phyloP scores from a whole-genome alignment of 2,329 filamentous ascomycete genomes.

The Ceratocystis colombiana region DNA sequence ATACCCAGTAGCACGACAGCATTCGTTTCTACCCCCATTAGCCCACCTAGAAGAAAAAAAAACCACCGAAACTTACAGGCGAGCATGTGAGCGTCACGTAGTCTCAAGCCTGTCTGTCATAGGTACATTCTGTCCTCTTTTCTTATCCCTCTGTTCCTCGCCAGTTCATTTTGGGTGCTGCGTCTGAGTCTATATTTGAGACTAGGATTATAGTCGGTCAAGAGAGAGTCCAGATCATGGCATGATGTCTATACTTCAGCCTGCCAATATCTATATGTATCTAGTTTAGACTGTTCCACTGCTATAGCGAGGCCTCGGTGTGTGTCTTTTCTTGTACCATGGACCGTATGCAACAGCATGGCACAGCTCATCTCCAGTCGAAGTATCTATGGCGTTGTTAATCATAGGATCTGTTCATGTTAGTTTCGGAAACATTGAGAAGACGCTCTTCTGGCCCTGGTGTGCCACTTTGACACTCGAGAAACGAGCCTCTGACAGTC shows the following conservation, averaged over 20 bases:
- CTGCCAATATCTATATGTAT: neutral
- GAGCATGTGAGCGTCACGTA: neutral
- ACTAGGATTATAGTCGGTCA: neutral
- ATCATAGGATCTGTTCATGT: neutral
- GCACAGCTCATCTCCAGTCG: neutral
- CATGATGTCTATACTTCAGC: neutral
- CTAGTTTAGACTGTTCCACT: neutral
- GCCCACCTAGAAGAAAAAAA: neutral
- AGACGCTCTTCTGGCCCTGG: slow-evolving; percentile 55
- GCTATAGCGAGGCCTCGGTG: neutral
- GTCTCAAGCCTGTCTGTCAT: neutral
- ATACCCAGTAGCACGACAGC: neutral
- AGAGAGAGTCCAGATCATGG: neutral
- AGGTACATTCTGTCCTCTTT: neutral
- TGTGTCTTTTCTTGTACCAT: slow-evolving; percentile 2
- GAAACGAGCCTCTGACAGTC: slow-evolving; percentile 66
- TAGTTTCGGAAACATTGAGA: slow-evolving; percentile 36
- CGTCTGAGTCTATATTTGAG: neutral
- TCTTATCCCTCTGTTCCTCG: neutral
- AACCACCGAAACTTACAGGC: neutral
- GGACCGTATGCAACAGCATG: neutral
- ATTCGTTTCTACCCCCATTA: neutral
- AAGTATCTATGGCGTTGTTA: neutral
- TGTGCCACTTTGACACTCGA: slow-evolving; percentile 51
- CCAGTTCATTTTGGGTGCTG: neutral